These are phyloP conservation scores for Kwoniella sp. DNA, from an alignment of 768 basidiomycete genomes.

Conservation along the genomic window DNA sequence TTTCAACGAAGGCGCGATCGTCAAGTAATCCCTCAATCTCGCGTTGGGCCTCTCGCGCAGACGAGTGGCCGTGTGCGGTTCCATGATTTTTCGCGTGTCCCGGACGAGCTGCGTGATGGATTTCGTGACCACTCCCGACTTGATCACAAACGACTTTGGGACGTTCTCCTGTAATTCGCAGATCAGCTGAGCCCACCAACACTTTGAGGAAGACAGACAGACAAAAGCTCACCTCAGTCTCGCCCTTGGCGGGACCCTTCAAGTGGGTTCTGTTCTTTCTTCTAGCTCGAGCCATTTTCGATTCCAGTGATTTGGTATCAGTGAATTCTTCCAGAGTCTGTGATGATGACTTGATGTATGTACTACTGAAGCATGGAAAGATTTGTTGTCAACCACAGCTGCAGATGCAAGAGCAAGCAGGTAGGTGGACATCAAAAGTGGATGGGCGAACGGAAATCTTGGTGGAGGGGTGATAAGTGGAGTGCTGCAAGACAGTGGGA, in stretches of 20 bases:
- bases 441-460: constrained; percentile 21
- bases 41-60: constrained; percentile 92
- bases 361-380: background rate
- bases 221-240: constrained; percentile 38
- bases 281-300: constrained; percentile 47
- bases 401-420: background rate
- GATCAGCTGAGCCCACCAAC: background rate
- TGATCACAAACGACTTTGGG: constrained; percentile 95
- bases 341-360: background rate
- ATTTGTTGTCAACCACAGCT: constrained; percentile 8
- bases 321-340: background rate
- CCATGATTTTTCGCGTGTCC: constrained; percentile 93
- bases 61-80: constrained; percentile 93
- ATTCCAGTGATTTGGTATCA: too few species aligned
- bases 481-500: too few species aligned
- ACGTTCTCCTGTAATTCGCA: constrained; percentile 43
- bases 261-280: constrained; percentile 56
- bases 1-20: constrained; percentile 83
- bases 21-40: constrained; percentile 74
- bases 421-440: constrained; percentile 26
- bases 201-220: background rate
- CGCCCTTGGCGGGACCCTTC: constrained; percentile 46
- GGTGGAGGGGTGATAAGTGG: background rate
- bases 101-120: constrained; percentile 85
- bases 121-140: constrained; percentile 88